Conservation (phyloP, 306 rosid species). For the Comarum palustre region DNA sequence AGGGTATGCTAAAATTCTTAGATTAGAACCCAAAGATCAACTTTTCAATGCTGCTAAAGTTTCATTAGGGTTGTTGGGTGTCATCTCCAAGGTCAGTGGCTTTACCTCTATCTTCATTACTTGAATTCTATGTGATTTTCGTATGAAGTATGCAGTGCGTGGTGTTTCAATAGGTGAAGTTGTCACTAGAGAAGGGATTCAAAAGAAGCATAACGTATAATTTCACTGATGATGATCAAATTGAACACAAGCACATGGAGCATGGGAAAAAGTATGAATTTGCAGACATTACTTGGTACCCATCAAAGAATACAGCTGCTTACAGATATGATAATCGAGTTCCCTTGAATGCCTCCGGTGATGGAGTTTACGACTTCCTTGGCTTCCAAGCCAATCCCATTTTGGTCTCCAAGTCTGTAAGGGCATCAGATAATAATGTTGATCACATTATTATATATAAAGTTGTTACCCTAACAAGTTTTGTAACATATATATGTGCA, state of each 20-base stretch:
- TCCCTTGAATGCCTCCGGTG: slow-evolving; percentile 43
- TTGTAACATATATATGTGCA: neutral
- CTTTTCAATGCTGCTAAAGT: slow-evolving; percentile 59
- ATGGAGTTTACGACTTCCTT: slow-evolving; percentile 54
- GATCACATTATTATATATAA: no score
- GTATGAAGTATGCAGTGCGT: neutral
- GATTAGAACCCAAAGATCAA: slow-evolving; percentile 34
- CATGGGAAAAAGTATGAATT: slow-evolving; percentile 65
- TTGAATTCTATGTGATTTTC: neutral
- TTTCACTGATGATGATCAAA: slow-evolving; percentile 37
- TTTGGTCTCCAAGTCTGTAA: slow-evolving; percentile 41
- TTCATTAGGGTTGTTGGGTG: slow-evolving; percentile 63
- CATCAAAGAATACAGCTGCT: slow-evolving; percentile 51
- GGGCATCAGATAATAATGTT: slow-evolving; percentile 45
- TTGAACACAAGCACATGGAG: slow-evolving; percentile 43
- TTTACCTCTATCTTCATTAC: neutral
- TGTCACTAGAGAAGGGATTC: slow-evolving; percentile 57
- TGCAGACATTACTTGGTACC: slow-evolving; percentile 77
- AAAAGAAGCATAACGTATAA: slow-evolving; percentile 61
- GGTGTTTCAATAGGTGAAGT: slow-evolving; percentile 40
- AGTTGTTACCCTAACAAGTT: no score
- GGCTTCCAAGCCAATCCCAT: slow-evolving; percentile 62
- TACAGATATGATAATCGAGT: slow-evolving; percentile 67
- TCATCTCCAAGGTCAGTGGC: slow-evolving; percentile 61
- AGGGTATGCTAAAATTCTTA: slow-evolving; percentile 57